Percentiles rank a stretch among this genome's conserved stretches.
phyloP scores from a whole-genome alignment of 129 eudicot genomes.

The Escallonia rubra region DNA sequence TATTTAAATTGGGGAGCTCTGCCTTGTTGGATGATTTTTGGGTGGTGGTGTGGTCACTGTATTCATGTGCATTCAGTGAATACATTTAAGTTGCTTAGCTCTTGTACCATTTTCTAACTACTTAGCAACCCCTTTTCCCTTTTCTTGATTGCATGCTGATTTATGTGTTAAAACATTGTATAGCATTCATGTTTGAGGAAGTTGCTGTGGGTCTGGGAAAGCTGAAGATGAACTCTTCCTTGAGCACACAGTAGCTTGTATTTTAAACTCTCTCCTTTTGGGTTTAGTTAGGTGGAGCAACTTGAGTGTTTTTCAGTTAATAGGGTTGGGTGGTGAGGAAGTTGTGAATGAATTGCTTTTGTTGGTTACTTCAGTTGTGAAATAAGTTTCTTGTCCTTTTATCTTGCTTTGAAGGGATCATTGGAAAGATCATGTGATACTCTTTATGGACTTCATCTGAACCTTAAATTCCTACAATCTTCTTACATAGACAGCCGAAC shows the following conservation, averaged over 20 bases:
- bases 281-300: background rate
- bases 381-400: too few species aligned
- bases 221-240: background rate
- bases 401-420: background rate
- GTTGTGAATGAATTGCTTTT: background rate
- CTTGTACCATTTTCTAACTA: conserved; percentile 39
- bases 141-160: conserved; percentile 1
- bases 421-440: background rate
- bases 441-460: background rate
- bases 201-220: background rate
- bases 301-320: background rate
- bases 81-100: conserved; percentile 33
- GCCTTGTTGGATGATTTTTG: conserved; percentile 16
- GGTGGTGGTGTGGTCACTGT: conserved; percentile 33
- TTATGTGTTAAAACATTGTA: background rate
- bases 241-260: too few species aligned
- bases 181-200: background rate
- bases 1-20: conserved; percentile 12
- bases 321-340: background rate
- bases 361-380: background rate
- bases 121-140: background rate
- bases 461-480: background rate
- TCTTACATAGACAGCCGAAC: too few species aligned
- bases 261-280: background rate
- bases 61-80: conserved; percentile 45